Evolutionary conservation across 2,329 filamentous ascomycete genomes (phyloP).

Genomic region (Aspergillus pseudotamarii): DNA sequence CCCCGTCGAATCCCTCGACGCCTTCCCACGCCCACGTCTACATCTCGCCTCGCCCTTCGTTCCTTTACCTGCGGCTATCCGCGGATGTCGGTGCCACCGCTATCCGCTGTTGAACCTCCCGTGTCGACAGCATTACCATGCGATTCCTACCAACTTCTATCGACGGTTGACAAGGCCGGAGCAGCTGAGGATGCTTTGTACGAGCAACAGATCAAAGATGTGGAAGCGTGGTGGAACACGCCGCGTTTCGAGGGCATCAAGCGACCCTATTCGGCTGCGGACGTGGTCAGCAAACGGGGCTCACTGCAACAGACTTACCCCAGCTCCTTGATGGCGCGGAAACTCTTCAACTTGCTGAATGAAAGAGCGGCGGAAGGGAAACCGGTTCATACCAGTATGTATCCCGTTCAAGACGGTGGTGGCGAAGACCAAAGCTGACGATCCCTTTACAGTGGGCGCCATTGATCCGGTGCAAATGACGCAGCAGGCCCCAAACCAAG

Average conservation of each 20-base stretch:
- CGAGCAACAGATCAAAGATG: slow-evolving; percentile 78
- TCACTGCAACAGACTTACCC: slow-evolving; percentile 85
- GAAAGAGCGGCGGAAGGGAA: slow-evolving; percentile 76
- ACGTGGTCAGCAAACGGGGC: slow-evolving; percentile 91
- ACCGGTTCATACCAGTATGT: slow-evolving; percentile 86
- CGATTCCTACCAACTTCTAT: slow-evolving; percentile 83
- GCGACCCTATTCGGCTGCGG: slow-evolving; percentile 84
- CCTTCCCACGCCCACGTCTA: slow-evolving; percentile 21
- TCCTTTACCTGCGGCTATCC: slow-evolving; percentile 41
- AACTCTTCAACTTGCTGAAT: slow-evolving; percentile 86
- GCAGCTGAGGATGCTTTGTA: slow-evolving; percentile 82
- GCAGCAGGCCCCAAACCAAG: slow-evolving; percentile 93
- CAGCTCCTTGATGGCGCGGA: slow-evolving; percentile 91
- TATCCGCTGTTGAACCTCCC: slow-evolving; percentile 61
- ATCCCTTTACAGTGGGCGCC: slow-evolving; percentile 72
- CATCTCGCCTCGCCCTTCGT: slow-evolving; percentile 32
- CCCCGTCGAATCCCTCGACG: slow-evolving; percentile 41
- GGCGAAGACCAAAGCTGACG: slow-evolving; percentile 14
- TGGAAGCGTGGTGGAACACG: slow-evolving; percentile 87
- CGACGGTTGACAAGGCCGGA: slow-evolving; percentile 75
- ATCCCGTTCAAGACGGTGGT: background rate
- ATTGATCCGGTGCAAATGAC: slow-evolving; percentile 99
- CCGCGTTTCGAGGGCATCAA: slow-evolving; percentile 87
- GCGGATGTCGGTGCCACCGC: slow-evolving; percentile 57
- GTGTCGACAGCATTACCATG: slow-evolving; percentile 64